These are phyloP conservation scores for Capsicum pubescens DNA, from an alignment of 257 asterid genomes.

Conservation along the genomic window DNA sequence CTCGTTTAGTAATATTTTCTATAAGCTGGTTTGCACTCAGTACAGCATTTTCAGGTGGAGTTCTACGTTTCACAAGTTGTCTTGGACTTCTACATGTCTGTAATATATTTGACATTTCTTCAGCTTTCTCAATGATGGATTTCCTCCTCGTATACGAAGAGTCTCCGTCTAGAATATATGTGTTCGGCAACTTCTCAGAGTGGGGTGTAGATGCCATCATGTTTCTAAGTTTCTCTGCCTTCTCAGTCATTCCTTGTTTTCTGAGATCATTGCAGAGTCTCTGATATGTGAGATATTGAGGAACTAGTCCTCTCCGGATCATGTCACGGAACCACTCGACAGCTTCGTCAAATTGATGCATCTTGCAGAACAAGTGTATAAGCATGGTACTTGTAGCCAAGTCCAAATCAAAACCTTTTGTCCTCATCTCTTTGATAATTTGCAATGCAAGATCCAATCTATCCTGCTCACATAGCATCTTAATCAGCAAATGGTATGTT, in stretches of 20 bases:
- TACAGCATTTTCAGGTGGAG: slow-evolving; percentile 43
- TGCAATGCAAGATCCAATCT: slow-evolving; percentile 49
- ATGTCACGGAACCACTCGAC: slow-evolving; percentile 68
- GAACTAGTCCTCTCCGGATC: slow-evolving; percentile 83
- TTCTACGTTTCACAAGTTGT: slow-evolving; percentile 56
- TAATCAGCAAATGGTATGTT: slow-evolving; percentile 75
- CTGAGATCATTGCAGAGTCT: slow-evolving; percentile 55
- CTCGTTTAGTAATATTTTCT: slow-evolving; percentile 41
- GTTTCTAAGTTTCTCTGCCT: slow-evolving; percentile 54
- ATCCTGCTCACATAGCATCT: slow-evolving; percentile 71
- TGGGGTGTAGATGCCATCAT: slow-evolving; percentile 71
- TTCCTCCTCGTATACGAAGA: slow-evolving; percentile 49
- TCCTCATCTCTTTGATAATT: slow-evolving; percentile 72
- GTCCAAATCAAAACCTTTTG: slow-evolving; percentile 76
- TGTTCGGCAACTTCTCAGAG: slow-evolving; percentile 75
- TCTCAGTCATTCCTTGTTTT: slow-evolving; percentile 60
- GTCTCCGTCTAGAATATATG: slow-evolving; percentile 48
- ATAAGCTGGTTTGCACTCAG: slow-evolving; percentile 45
- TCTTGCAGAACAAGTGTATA: slow-evolving; percentile 63
- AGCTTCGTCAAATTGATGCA: slow-evolving; percentile 63
- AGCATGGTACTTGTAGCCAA: slow-evolving; percentile 80
- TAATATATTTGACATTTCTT: slow-evolving; percentile 62
- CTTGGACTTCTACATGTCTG: slow-evolving; percentile 61
- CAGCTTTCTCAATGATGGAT: slow-evolving; percentile 67
- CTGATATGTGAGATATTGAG: slow-evolving; percentile 79